Conservation (phyloP, 305 asterid species). For the Solanum hybrid region DNA sequence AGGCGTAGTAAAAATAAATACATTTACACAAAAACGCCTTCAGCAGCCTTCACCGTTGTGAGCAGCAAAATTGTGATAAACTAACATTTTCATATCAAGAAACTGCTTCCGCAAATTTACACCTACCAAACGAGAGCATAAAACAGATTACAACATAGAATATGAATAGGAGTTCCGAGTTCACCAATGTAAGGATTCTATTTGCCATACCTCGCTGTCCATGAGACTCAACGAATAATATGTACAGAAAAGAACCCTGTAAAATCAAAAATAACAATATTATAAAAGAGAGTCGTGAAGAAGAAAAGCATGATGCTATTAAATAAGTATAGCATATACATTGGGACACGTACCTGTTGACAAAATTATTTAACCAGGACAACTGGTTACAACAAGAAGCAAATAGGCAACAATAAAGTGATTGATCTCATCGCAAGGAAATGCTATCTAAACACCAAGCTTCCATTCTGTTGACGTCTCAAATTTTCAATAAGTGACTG, state of each 20-base stretch:
- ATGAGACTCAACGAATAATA: slow-evolving; percentile 26
- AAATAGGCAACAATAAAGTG: slow-evolving; percentile 11
- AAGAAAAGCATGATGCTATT: background rate
- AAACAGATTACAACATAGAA: background rate
- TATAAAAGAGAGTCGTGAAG: background rate
- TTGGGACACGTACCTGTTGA: slow-evolving; percentile 27
- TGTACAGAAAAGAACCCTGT: slow-evolving; percentile 61
- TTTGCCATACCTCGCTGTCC: slow-evolving; percentile 38
- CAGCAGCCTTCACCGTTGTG: background rate
- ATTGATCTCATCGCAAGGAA: background rate
- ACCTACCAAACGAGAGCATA: slow-evolving; percentile 18
- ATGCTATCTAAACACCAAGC: slow-evolving; percentile 75
- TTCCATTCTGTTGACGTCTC: slow-evolving; percentile 81
- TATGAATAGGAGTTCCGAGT: background rate
- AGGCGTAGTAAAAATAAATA: background rate
- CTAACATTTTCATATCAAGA: slow-evolving; percentile 3
- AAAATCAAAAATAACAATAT: background rate
- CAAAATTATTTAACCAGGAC: slow-evolving; percentile 18
- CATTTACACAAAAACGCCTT: background rate
- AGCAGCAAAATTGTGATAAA: slow-evolving; percentile 7
- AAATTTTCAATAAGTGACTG: slow-evolving; percentile 69
- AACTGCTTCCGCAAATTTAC: slow-evolving; percentile 31
- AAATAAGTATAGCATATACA: background rate
- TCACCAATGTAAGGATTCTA: background rate
- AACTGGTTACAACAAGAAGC: slow-evolving; percentile 21